Conservation (phyloP, 352 stramenopile genomes). For the Phytophthora cryptogea region DNA sequence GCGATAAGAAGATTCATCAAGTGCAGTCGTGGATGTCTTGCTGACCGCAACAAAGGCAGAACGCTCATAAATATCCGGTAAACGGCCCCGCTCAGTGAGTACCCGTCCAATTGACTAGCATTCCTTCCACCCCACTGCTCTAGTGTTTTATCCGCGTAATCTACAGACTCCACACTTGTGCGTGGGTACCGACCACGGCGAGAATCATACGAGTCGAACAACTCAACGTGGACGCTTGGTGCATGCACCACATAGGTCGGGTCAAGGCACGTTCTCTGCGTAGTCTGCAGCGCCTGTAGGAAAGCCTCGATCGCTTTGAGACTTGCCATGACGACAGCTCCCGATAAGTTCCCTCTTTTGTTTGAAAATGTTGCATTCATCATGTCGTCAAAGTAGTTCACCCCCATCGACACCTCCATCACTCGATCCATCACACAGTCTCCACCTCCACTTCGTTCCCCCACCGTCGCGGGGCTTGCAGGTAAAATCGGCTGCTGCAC, state of each 20-base stretch:
- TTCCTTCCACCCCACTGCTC: neutral
- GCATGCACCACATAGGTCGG: constrained; percentile 49
- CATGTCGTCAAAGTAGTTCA: constrained; percentile 80
- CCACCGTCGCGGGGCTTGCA: constrained; percentile 4
- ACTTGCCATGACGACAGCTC: constrained; percentile 61
- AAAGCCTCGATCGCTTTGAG: constrained; percentile 69
- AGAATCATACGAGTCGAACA: constrained; percentile 38
- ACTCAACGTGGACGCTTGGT: constrained; percentile 21
- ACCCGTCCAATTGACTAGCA: constrained; percentile 26
- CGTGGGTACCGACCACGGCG: constrained; percentile 43
- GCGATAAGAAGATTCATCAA: constrained; percentile 59
- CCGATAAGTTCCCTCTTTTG: constrained; percentile 53
- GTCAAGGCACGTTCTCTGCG: constrained; percentile 39
- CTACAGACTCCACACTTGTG: constrained; percentile 14
- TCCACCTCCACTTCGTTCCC: neutral
- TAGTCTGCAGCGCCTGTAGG: constrained; percentile 45
- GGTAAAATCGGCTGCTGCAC: constrained; percentile 64
- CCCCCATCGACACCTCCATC: constrained; percentile 45
- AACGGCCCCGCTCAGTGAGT: constrained; percentile 44
- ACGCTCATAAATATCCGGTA: constrained; percentile 52
- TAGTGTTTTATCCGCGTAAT: neutral
- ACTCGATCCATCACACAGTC: constrained; percentile 19
- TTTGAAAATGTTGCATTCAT: constrained; percentile 42
- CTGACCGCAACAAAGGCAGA: constrained; percentile 53
- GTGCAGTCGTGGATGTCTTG: constrained; percentile 55